Base-by-base conservation (phyloP, 495 filamentous ascomycete genomes). In the Trichoderma erinaceum region DNA sequence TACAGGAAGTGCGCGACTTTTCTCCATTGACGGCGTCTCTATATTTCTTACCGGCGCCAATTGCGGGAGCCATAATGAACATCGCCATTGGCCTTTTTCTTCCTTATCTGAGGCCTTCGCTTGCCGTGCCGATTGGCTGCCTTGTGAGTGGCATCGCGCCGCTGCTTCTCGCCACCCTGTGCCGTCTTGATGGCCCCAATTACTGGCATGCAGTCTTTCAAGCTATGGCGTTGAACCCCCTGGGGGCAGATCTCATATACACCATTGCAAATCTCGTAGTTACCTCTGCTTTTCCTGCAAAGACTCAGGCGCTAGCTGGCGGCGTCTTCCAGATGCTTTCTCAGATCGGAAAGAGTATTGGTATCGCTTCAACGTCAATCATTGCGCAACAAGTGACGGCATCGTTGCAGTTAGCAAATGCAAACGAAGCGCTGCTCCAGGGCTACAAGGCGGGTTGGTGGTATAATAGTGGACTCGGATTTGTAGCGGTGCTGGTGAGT, bases 141-240 rank as follows among this genome's bases (percentile, higher is more conserved):
- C 41, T 77, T 3, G 68, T 86, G 6, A 82, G 81, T 27, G 75
- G 79, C 13, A 72, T 80, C 0, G 72, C 82, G 0, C 86, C 87
- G n/a, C 66, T 89, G 5, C 80, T 89, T 3, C 79, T 89, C 76
- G 78, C 78, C 0, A n/a, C 72, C 74, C 8, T 69, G 74, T 6
- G 78, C 84, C 18, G 65, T 74, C 5, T 80, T 79, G 73, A 71
- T 75, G 18, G 38, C 23, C 38, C 18, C 12, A n/a, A 38, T 18
- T 91, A 88, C 74, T 91, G 87, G 86, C 73, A 74, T 11, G 80
- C 78, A 82, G 4, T 78, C 88, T 11, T 91, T 89, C 74, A 88
- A 16, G 43, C 43, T 4, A 46, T 46, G 43, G 43, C 43, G 1
- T 11, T 46, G 6, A 46, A 46, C 12, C 43, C 43, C 13, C 12